Percentiles rank a stretch among this genome's conserved stretches.
These are phyloP conservation scores for Pseudogymnoascus sp. DNA, from an alignment of 2,329 filamentous ascomycete species.

Conservation along the genomic window DNA sequence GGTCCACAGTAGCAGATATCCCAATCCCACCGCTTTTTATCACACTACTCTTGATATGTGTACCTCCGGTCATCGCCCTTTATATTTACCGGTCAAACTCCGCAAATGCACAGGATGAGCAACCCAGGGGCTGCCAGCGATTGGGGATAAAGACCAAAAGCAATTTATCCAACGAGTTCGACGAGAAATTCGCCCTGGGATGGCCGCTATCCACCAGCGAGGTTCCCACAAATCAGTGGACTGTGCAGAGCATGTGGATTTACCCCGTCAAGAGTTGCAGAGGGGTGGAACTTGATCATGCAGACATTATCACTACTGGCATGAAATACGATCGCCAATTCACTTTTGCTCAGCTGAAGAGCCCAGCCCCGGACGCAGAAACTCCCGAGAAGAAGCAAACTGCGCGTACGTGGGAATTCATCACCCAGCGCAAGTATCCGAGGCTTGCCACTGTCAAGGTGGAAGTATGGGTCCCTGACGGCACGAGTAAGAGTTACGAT, in stretches of 20 bases:
- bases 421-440: slow-evolving; percentile 63
- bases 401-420: slow-evolving; percentile 55
- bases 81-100: slow-evolving; percentile 27
- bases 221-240: slow-evolving; percentile 32
- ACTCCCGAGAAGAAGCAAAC: slow-evolving; percentile 29
- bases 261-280: slow-evolving; percentile 80
- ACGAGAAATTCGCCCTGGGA: slow-evolving; percentile 38
- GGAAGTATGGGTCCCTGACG: slow-evolving; percentile 62
- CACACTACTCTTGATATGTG: slow-evolving; percentile 25
- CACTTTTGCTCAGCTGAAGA: slow-evolving; percentile 63
- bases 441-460: slow-evolving; percentile 61
- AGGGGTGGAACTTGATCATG: slow-evolving; percentile 62
- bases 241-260: slow-evolving; percentile 62
- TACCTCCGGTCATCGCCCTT: slow-evolving; percentile 26
- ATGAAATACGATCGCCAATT: slow-evolving; percentile 76
- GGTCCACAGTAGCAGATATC: slow-evolving; percentile 22
- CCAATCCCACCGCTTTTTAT: slow-evolving; percentile 26
- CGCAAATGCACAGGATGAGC: slow-evolving; percentile 23
- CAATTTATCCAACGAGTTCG: slow-evolving; percentile 49
- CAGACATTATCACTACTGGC: slow-evolving; percentile 58
- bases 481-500: slow-evolving; percentile 42
- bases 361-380: slow-evolving; percentile 29
- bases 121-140: slow-evolving; percentile 43
- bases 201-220: slow-evolving; percentile 28
- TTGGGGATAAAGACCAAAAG: slow-evolving; percentile 40